Conservation (phyloP, 331 rosid genomes). For the Acacia concinna region DNA sequence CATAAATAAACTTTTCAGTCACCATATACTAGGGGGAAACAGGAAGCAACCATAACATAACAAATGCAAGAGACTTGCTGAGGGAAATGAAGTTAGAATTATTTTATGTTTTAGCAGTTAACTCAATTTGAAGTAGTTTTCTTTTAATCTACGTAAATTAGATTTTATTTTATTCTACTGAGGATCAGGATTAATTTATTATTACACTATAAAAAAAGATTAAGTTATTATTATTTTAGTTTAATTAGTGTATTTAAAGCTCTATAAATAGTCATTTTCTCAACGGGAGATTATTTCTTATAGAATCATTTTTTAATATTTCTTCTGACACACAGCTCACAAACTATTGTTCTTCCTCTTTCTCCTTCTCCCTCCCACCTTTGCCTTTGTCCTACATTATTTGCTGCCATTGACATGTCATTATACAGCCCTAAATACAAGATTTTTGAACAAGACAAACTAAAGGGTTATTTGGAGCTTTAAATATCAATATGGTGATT, state of each 20-base stretch:
- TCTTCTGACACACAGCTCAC: background rate
- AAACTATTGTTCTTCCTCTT: background rate
- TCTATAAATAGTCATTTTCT: background rate
- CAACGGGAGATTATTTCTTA: background rate
- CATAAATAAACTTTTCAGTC: slow-evolving; percentile 30
- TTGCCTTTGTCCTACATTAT: background rate
- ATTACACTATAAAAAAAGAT: no score
- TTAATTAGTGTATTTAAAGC: background rate
- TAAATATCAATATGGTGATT: background rate
- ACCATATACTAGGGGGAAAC: slow-evolving; percentile 30
- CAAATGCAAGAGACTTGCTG: slow-evolving; percentile 22
- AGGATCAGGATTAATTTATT: background rate
- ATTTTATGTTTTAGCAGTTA: background rate
- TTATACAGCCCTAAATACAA: background rate
- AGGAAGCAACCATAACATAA: slow-evolving; percentile 19
- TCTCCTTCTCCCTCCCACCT: background rate
- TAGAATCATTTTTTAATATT: background rate
- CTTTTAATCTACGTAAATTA: background rate
- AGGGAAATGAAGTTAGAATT: background rate
- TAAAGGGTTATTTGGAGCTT: slow-evolving; percentile 15
- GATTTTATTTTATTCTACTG: background rate
- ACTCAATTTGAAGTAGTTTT: background rate
- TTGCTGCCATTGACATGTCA: slow-evolving; percentile 10
- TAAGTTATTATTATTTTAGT: background rate
- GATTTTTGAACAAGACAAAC: slow-evolving; percentile 6